Base-by-base conservation (phyloP, 192 early-diverging fungal genomes). In the Coemansia sp. region DNA sequence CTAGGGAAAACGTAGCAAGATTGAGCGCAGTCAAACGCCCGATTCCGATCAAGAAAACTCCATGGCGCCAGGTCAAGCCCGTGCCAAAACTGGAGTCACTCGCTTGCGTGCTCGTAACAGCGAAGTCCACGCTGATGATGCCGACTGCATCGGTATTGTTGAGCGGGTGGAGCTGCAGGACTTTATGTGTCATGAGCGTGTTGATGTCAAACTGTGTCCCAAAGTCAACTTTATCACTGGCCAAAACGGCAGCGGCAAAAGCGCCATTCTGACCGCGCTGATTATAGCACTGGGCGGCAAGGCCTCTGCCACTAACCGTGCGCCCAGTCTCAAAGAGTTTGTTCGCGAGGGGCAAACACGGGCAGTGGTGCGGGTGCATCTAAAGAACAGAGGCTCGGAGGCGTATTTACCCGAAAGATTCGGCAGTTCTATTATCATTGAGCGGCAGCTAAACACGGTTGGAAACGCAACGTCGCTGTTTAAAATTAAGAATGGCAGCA, bases 231-330 rank as follows among this genome's bases (percentile, higher is more conserved):
- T 99, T 73, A 86, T 99, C 31, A 90, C 92, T 48, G 96, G 96
- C 10, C 93, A 96, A 56, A 98, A 97, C 64, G 96, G 94, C 50
- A 91, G 88, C 66, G 96, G 96, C n/a, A 99, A 99, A 71, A 91
- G 88, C 64, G 93, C 95, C 26, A 91, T 97, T 49, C 74, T 99
- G 30, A 96, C 94, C 0, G 95, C 85, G 9, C 82, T 99, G 6
- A 88, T 84, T 5, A 82, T 99, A 40, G 89, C 87, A n/a, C 81
- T 99, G 23, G 96, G 96, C 49, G 96, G 90, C 32, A 92, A 90
- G 58, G 91, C 95, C 0, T 85, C 70, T 14, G 43, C 80, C n/a
- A 97, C 96, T 12, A 91, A 94, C 53, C 85, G 96, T 21, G 94
- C 86, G 1, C 75, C 80, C 8, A 88, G 64, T 26, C 63, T 99